Conservation (phyloP, 768 basidiomycete species). For the Kwoniella pini region DNA sequence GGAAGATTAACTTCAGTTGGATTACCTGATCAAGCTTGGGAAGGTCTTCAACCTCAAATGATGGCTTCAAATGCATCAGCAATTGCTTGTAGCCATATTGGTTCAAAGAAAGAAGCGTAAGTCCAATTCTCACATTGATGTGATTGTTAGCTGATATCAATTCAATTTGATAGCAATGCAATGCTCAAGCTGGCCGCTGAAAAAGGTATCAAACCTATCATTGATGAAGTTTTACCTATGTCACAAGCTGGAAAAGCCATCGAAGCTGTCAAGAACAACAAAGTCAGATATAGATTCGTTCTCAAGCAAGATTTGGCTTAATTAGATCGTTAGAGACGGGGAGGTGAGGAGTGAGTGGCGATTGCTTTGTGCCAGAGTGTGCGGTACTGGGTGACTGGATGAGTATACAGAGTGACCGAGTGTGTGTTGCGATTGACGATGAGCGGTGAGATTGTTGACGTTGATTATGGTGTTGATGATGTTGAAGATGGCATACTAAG, state of each 20-base stretch:
- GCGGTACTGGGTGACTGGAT: background rate
- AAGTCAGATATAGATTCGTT: conserved; percentile 63
- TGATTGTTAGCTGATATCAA: no score
- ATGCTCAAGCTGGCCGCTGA: conserved; percentile 66
- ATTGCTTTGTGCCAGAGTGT: no score
- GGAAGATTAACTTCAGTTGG: conserved; percentile 63
- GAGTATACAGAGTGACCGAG: background rate
- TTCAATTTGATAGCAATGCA: conserved; percentile 42
- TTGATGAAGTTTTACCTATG: conserved; percentile 58
- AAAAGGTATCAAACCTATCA: conserved; percentile 61
- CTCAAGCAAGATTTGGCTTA: conserved; percentile 55
- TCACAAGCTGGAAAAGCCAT: conserved; percentile 60
- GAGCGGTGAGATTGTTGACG: background rate
- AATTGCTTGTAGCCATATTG: conserved; percentile 57
- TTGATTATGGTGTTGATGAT: background rate
- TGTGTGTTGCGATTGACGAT: background rate
- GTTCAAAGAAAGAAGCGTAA: conserved; percentile 61
- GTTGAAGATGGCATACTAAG: no score
- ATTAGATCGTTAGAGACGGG: no score
- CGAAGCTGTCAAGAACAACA: conserved; percentile 59
- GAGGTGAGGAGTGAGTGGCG: no score
- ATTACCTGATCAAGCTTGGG: conserved; percentile 58
- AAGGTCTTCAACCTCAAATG: conserved; percentile 26
- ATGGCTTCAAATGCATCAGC: conserved; percentile 34
- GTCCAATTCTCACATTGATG: background rate